Evolutionary conservation across 148 eudicot genomes (phyloP).

Genomic region (Chenopodium suecicum): DNA sequence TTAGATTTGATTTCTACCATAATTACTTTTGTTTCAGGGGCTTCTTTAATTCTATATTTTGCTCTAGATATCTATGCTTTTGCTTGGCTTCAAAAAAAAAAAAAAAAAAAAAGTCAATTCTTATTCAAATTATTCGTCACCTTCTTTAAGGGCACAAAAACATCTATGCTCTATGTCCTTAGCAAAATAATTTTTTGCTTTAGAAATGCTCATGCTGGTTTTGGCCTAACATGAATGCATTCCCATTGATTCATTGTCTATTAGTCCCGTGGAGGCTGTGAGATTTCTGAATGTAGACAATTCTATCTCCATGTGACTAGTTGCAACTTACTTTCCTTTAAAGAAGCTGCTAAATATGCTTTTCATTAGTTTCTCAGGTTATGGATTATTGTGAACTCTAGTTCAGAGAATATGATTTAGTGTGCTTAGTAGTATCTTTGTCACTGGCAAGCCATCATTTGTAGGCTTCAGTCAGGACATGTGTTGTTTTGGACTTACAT

Average conservation of each 20-base stretch:
- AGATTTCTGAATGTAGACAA: conserved; percentile 51
- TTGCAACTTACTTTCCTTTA: conserved; percentile 38
- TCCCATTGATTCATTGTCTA: conserved; percentile 41
- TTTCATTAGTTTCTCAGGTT: conserved; percentile 68
- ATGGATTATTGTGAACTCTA: background rate
- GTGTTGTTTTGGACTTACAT: background rate
- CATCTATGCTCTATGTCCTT: background rate
- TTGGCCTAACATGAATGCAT: conserved; percentile 79
- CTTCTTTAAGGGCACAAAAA: too few species aligned
- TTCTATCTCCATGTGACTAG: conserved; percentile 56
- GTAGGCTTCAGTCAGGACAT: background rate
- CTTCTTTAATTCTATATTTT: background rate
- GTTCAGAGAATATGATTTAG: background rate
- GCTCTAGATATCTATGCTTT: background rate
- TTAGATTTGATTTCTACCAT: background rate
- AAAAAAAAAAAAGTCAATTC: too few species aligned
- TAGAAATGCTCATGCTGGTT: conserved; percentile 53
- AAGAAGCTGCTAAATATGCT: conserved; percentile 63
- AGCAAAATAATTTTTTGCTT: conserved; percentile 10
- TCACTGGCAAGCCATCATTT: background rate
- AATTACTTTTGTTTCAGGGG: conserved; percentile 1
- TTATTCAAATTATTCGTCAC: background rate
- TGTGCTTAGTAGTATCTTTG: background rate
- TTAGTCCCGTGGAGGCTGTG: conserved; percentile 65
- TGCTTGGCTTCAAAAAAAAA: background rate